A percentile compares a stretch with the other conserved stretches of the same genome.
These are phyloP conservation scores for Hevea brasiliensis DNA, from an alignment of 345 rosid species.

Conservation along the genomic window DNA sequence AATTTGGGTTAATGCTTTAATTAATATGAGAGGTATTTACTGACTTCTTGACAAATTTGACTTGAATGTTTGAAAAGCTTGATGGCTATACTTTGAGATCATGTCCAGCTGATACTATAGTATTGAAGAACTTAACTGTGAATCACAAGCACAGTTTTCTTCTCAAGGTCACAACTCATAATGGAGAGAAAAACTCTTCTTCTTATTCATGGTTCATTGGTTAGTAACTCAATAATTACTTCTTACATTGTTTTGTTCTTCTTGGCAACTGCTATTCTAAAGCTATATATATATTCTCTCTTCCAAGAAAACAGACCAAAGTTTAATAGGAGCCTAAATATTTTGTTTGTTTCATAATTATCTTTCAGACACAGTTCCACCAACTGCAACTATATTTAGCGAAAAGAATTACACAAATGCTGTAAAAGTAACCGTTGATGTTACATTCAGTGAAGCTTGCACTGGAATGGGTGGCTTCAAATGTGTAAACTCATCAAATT, in stretches of 20 bases:
- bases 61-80: constrained; percentile 35
- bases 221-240: constrained; percentile 20
- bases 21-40: no score
- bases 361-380: constrained; percentile 44
- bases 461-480: constrained; percentile 47
- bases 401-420: constrained; percentile 43
- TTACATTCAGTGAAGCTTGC: constrained; percentile 51
- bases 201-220: constrained; percentile 56
- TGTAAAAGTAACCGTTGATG: constrained; percentile 36
- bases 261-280: neutral
- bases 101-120: constrained; percentile 32
- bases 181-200: constrained; percentile 47
- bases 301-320: neutral
- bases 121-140: constrained; percentile 37
- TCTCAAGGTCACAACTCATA: constrained; percentile 39
- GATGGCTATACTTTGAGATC: constrained; percentile 42
- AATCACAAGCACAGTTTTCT: constrained; percentile 42
- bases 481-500: constrained; percentile 48
- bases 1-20: neutral
- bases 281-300: neutral
- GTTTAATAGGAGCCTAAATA: neutral
- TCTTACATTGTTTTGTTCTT: neutral
- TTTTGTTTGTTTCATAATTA: constrained; percentile 4
- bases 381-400: constrained; percentile 48
- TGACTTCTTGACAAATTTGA: neutral